Evolutionary conservation across 2,329 filamentous ascomycete genomes (phyloP).

Genomic region (Exserohilum turcica): DNA sequence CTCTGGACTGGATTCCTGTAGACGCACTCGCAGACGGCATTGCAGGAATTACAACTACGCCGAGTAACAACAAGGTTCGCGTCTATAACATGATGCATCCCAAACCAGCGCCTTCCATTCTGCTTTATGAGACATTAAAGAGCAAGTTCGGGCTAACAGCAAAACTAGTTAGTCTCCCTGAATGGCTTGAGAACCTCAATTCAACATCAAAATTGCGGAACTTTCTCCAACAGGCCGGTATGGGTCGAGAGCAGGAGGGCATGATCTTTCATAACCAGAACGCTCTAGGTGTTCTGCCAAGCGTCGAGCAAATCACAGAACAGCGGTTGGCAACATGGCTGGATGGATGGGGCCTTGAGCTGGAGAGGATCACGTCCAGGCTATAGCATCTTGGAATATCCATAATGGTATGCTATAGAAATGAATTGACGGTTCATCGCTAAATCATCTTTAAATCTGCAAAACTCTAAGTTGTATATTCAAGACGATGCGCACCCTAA

Average conservation of each 20-base stretch:
- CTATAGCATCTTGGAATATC: not conserved
- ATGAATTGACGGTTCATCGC: no score
- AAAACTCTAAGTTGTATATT: no score
- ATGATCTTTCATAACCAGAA: not conserved
- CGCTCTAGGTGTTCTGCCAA: not conserved
- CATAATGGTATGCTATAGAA: not conserved
- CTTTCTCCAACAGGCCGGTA: not conserved
- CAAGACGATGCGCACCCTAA: no score
- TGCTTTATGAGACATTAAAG: not conserved
- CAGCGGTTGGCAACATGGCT: not conserved
- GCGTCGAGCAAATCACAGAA: not conserved
- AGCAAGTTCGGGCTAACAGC: not conserved
- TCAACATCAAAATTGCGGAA: slow-evolving; percentile 1
- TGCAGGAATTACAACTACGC: not conserved
- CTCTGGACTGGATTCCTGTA: slow-evolving; percentile 2
- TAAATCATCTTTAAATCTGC: no score
- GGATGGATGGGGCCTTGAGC: not conserved
- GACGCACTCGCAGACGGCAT: not conserved
- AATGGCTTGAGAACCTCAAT: not conserved
- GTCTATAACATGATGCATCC: slow-evolving; percentile 9
- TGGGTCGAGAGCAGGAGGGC: not conserved
- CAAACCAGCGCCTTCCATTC: not conserved
- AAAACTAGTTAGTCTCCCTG: not conserved
- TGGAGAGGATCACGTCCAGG: not conserved
- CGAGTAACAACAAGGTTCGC: not conserved